A percentile compares a stretch with the other conserved stretches of the same genome.
Evolutionary conservation across 2,329 filamentous ascomycete species (phyloP).

Genomic region (Monilinia vaccinii-corymbosi): DNA sequence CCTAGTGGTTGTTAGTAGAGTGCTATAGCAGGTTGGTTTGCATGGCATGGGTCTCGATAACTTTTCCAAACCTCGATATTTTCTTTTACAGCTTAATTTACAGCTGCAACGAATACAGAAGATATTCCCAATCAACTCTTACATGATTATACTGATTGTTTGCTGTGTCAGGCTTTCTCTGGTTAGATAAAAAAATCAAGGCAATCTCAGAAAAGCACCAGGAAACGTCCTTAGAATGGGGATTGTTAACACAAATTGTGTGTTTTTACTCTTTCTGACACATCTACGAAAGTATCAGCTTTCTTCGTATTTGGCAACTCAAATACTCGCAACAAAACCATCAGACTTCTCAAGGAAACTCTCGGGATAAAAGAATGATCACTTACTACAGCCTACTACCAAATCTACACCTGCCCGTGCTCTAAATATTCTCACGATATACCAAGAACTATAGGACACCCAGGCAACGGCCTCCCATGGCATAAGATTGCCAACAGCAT

Average conservation of each 20-base stretch:
- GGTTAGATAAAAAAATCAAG: background rate
- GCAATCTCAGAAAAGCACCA: background rate
- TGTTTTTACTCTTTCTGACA: background rate
- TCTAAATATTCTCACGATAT: background rate
- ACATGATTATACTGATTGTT: background rate
- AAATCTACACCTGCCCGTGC: background rate
- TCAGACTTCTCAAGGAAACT: background rate
- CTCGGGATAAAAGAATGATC: background rate
- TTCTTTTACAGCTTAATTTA: background rate
- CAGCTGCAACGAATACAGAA: background rate
- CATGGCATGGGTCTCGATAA: background rate
- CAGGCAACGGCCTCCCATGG: background rate
- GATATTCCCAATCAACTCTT: background rate
- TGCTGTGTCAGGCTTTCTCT: background rate
- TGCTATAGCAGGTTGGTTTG: too few species aligned
- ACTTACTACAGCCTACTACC: too few species aligned
- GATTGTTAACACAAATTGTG: background rate
- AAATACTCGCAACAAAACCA: background rate
- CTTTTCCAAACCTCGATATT: background rate
- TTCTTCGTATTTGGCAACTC: background rate
- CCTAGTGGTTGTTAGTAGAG: too few species aligned
- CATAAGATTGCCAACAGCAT: background rate
- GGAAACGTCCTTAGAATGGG: background rate
- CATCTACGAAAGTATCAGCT: background rate
- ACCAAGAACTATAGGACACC: background rate